These are phyloP conservation scores for Coemansia sp. DNA, from an alignment of 192 early-diverging fungal species.

Conservation along the genomic window DNA sequence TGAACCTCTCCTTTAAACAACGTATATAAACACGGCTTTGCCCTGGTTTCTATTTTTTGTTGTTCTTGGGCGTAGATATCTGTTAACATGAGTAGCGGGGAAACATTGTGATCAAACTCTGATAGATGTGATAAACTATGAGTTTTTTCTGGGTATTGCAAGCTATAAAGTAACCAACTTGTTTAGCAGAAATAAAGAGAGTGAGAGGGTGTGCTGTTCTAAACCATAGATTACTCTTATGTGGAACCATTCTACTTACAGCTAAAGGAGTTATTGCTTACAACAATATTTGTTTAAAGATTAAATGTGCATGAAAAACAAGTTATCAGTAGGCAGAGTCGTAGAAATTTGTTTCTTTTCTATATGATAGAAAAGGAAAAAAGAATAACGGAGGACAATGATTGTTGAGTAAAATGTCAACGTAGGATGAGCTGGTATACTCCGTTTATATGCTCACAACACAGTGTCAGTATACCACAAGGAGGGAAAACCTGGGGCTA, in stretches of 20 bases:
- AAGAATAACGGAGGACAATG: neutral
- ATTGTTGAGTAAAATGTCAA: neutral
- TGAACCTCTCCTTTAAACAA: neutral
- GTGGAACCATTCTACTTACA: too few relatives aligned
- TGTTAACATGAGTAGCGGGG: neutral
- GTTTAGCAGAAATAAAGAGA: too few relatives aligned
- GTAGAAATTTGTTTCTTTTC: neutral
- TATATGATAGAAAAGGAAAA: neutral
- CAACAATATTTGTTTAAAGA: neutral
- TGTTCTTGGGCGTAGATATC: neutral
- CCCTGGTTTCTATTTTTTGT: neutral
- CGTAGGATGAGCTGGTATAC: neutral
- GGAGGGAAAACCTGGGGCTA: neutral
- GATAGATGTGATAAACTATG: constrained; percentile 28
- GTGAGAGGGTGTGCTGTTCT: too few relatives aligned
- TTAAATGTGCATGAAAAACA: neutral
- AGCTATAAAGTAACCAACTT: neutral
- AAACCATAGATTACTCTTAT: too few relatives aligned
- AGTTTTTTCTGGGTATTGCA: neutral
- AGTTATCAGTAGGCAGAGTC: neutral
- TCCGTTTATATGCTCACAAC: neutral
- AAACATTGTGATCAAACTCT: constrained; percentile 18
- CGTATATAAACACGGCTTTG: neutral
- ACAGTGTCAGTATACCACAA: neutral
- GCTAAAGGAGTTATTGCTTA: too few relatives aligned